These are phyloP conservation scores for Cutaneotrichosporon arboriforme DNA, from an alignment of 1,284 basidiomycete species.

Conservation along the genomic window DNA sequence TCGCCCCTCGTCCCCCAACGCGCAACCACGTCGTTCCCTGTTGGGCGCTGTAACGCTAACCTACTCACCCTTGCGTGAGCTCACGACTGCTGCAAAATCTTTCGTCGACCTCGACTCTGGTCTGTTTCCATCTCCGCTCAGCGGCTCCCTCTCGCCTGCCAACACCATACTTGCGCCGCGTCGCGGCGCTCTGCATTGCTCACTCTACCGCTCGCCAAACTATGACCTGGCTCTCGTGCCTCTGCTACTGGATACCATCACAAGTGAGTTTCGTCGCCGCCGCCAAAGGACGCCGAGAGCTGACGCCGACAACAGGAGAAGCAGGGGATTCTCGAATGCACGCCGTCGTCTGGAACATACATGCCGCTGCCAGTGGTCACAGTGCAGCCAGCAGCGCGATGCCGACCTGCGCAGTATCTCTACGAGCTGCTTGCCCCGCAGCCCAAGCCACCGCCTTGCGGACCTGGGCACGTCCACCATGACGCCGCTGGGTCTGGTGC, in stretches of 20 bases:
- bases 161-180: neutral
- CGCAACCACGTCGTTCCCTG: too few relatives aligned
- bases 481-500: neutral
- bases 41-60: too few relatives aligned
- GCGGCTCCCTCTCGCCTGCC: neutral
- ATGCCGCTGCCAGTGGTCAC: neutral
- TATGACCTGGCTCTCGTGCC: conserved; percentile 6
- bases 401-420: neutral
- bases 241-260: conserved; percentile 3
- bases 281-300: too few relatives aligned
- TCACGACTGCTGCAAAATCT: too few relatives aligned
- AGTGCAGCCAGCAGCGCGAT: neutral
- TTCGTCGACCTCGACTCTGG: too few relatives aligned
- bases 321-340: conserved; percentile 3
- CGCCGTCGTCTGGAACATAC: conserved; percentile 1
- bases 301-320: neutral
- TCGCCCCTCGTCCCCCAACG: too few relatives aligned
- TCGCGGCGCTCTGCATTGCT: neutral
- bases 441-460: neutral
- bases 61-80: too few relatives aligned
- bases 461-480: neutral
- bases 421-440: neutral
- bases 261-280: neutral
- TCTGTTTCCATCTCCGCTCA: neutral
- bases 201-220: neutral